Conservation (phyloP, 306 rosid genomes). For the Prunus fruticosa region DNA sequence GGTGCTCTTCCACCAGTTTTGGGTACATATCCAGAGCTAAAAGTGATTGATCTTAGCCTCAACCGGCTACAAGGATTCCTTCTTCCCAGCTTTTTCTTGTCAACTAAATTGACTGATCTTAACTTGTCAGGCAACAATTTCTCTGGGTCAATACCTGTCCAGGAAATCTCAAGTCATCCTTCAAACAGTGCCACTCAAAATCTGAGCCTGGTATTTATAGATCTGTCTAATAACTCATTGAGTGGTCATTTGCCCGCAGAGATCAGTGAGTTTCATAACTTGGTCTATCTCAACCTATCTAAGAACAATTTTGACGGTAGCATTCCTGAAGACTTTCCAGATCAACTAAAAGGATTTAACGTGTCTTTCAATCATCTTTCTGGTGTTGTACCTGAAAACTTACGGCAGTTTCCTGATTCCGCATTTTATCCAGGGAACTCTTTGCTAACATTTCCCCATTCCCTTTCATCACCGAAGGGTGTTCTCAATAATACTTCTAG, state of each 20-base stretch:
- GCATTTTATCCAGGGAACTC: constrained; percentile 79
- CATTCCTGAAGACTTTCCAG: constrained; percentile 64
- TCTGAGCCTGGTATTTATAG: constrained; percentile 49
- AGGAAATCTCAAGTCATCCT: constrained; percentile 21
- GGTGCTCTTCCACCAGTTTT: constrained; percentile 62
- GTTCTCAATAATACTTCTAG: constrained; percentile 28
- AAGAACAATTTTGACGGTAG: constrained; percentile 54
- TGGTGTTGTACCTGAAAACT: constrained; percentile 54
- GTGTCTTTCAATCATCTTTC: constrained; percentile 73
- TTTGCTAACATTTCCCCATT: constrained; percentile 49
- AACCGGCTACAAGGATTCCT: constrained; percentile 62
- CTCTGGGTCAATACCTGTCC: constrained; percentile 52
- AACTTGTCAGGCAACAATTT: constrained; percentile 63
- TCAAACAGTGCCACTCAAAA: constrained; percentile 32
- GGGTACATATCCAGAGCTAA: constrained; percentile 63
- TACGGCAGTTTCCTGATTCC: constrained; percentile 63
- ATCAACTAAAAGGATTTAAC: constrained; percentile 47
- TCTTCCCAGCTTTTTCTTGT: constrained; percentile 52
- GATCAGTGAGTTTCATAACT: constrained; percentile 45
- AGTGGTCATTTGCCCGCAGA: constrained; percentile 54
- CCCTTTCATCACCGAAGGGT: constrained; percentile 36
- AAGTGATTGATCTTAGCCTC: constrained; percentile 63
- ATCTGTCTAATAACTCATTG: constrained; percentile 72
- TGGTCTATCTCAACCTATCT: constrained; percentile 56
- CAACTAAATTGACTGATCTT: constrained; percentile 54